Conservation (phyloP, 495 filamentous ascomycete species). For the Aspergillus campestris region DNA sequence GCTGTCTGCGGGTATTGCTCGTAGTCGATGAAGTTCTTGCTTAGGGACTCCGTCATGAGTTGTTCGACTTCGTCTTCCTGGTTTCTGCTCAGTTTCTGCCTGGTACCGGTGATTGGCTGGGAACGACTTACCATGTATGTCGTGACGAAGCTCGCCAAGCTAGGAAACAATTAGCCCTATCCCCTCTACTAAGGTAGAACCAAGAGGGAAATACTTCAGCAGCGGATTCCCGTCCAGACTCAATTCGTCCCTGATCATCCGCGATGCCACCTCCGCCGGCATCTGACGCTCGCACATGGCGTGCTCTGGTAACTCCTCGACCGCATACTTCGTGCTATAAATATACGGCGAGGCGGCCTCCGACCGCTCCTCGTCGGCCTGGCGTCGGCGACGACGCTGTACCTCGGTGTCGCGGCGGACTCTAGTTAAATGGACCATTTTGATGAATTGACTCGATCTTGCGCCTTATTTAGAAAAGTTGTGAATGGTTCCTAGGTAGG, state of each 20-base stretch:
- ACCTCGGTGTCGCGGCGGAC: not conserved
- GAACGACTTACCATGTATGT: conserved; percentile 67
- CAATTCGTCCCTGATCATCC: conserved; percentile 81
- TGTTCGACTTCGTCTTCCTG: conserved; percentile 79
- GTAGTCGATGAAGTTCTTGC: conserved; percentile 88
- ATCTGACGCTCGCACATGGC: conserved; percentile 74
- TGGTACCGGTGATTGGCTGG: too few species aligned
- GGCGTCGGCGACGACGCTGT: conserved; percentile 2
- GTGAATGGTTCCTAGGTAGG: too few species aligned
- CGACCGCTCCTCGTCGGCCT: conserved; percentile 18
- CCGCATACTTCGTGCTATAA: conserved; percentile 67
- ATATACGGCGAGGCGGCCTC: conserved; percentile 56
- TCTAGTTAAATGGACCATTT: conserved; percentile 13
- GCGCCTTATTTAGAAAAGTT: too few species aligned
- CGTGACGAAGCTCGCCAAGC: conserved; percentile 73
- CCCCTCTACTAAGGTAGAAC: not conserved
- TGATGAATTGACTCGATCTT: not conserved
- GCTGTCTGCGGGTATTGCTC: conserved; percentile 79
- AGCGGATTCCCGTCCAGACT: conserved; percentile 70
- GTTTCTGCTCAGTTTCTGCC: not conserved
- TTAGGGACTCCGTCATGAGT: conserved; percentile 72
- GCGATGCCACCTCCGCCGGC: conserved; percentile 71
- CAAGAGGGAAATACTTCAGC: conserved; percentile 46
- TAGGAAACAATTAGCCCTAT: conserved; percentile 18
- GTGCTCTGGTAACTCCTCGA: conserved; percentile 61